Evolutionary conservation across 2,329 filamentous ascomycete genomes (phyloP).

Genomic region (Colletotrichum phormii): DNA sequence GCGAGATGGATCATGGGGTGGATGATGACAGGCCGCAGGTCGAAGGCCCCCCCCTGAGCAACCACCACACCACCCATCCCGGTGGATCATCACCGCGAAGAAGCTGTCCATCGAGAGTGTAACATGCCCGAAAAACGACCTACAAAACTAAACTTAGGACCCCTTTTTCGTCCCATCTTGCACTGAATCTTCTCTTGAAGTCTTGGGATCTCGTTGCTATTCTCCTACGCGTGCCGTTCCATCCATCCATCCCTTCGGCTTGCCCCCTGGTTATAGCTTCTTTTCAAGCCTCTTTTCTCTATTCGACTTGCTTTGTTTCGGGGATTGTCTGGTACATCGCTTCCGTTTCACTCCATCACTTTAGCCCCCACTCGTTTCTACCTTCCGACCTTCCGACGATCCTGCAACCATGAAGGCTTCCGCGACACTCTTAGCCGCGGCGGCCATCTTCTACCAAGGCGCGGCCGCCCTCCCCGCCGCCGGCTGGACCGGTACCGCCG

Average conservation of each 20-base stretch:
- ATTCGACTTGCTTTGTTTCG: slow-evolving; percentile 1
- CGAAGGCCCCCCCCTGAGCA: not conserved
- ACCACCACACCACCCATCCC: slow-evolving; percentile 1
- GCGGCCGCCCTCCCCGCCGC: slow-evolving; percentile 14
- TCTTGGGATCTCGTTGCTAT: not conserved
- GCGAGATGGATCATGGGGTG: not conserved
- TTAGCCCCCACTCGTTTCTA: not conserved
- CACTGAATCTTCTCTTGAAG: not conserved
- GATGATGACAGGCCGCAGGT: not conserved
- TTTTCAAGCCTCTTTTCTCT: not conserved
- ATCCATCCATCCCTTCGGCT: not conserved
- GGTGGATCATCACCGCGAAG: slow-evolving; percentile 12
- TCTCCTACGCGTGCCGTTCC: slow-evolving; percentile 2
- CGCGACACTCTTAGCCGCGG: slow-evolving; percentile 11
- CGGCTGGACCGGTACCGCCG: slow-evolving; percentile 13
- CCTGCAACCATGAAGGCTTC: slow-evolving; percentile 24
- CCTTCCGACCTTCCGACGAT: not conserved
- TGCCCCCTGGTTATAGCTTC: not conserved
- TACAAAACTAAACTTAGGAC: slow-evolving; percentile 22
- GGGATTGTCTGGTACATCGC: slow-evolving; percentile 15
- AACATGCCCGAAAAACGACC: not conserved
- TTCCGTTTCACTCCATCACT: slow-evolving; percentile 1
- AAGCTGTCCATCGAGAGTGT: not conserved
- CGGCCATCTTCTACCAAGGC: slow-evolving; percentile 16
- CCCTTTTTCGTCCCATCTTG: not conserved